Conservation (phyloP, 169 alveolate genomes). For the Babesia bigemina region DNA sequence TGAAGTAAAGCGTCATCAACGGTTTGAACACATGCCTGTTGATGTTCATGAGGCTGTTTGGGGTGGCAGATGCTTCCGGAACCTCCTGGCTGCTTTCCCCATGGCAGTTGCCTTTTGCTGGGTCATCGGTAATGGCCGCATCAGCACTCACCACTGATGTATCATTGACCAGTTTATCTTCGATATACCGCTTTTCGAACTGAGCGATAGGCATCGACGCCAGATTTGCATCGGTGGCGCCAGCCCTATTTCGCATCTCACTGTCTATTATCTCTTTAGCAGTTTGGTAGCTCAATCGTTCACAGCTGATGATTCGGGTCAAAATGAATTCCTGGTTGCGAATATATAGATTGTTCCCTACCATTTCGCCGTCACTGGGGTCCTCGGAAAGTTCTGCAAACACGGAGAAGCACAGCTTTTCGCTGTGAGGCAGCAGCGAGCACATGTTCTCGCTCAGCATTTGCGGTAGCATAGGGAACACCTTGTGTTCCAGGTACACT, state of each 20-base stretch:
- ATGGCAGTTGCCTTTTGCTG: background rate
- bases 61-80: background rate
- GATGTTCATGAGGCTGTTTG: too few species aligned
- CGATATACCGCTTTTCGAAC: conserved; percentile 19
- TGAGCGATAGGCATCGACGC: conserved; percentile 8
- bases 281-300: conserved; percentile 51
- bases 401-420: conserved; percentile 84
- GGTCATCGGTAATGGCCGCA: background rate
- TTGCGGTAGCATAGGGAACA: conserved; percentile 89
- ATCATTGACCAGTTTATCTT: background rate
- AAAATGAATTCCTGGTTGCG: conserved; percentile 26
- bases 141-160: background rate
- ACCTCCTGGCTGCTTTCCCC: background rate
- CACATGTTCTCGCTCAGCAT: conserved; percentile 86
- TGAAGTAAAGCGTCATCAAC: conserved; percentile 41
- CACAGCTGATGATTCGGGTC: conserved; percentile 44
- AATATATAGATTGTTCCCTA: conserved; percentile 53
- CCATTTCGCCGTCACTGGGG: conserved; percentile 31
- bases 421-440: conserved; percentile 84
- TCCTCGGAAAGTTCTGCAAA: conserved; percentile 77
- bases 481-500: conserved; percentile 82
- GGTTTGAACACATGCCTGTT: conserved; percentile 11
- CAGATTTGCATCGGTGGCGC: conserved; percentile 11
- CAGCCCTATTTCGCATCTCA: conserved; percentile 1
- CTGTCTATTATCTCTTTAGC: conserved; percentile 53